These are phyloP conservation scores for Centaurea solstitialis DNA, from an alignment of 129 eudicot genomes.

Conservation along the genomic window DNA sequence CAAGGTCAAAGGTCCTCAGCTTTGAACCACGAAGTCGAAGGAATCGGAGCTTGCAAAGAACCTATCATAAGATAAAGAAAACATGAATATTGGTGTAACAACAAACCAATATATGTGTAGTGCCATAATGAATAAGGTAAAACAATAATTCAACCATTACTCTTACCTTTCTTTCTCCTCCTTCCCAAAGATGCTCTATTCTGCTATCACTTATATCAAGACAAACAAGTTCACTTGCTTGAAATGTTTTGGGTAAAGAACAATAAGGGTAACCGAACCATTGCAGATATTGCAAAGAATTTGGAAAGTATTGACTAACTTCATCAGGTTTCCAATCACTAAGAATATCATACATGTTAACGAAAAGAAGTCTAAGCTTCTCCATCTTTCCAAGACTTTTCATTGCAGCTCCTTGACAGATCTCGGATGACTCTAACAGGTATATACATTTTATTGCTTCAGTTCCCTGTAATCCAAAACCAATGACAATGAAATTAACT, in stretches of 20 bases:
- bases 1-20: too few species aligned
- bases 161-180: too few species aligned
- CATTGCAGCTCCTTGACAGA: neutral
- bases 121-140: too few species aligned
- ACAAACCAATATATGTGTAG: too few species aligned
- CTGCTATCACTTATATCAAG: neutral
- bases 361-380: neutral
- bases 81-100: too few species aligned
- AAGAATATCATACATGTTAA: neutral
- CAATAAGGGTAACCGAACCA: neutral
- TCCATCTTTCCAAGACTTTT: neutral
- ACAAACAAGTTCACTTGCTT: neutral
- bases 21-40: too few species aligned
- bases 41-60: too few species aligned
- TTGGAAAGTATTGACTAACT: neutral
- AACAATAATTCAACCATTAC: too few species aligned
- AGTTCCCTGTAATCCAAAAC: neutral
- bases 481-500: neutral
- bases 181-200: neutral
- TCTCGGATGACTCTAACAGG: neutral
- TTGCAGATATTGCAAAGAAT: neutral
- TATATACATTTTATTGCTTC: neutral
- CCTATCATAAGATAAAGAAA: neutral
- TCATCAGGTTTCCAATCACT: neutral
- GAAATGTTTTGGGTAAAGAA: neutral